These are phyloP conservation scores for Metschnikowia borealis DNA, from an alignment of 805 yeast genomes.

Conservation along the genomic window DNA sequence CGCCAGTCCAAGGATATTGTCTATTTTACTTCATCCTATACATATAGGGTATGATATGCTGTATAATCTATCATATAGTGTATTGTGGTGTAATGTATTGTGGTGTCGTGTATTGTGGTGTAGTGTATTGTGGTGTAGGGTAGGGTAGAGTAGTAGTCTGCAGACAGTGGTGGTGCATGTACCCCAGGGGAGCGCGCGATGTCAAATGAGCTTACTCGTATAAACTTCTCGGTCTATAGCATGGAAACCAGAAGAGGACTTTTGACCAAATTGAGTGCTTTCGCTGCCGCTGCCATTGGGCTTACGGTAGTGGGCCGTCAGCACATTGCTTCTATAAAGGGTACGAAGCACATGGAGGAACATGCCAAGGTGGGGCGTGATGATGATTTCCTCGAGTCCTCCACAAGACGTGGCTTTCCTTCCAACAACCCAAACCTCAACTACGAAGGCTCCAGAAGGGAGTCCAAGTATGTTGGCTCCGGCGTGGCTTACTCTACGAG, in stretches of 20 bases:
- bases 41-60: too few species aligned
- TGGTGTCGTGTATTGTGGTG: too few species aligned
- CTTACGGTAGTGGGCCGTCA: slow-evolving; percentile 33
- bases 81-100: too few species aligned
- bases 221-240: neutral
- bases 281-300: slow-evolving; percentile 28
- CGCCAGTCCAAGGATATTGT: too few species aligned
- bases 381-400: slow-evolving; percentile 26
- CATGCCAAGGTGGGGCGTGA: slow-evolving; percentile 31
- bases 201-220: neutral
- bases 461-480: slow-evolving; percentile 65
- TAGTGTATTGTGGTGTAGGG: too few species aligned
- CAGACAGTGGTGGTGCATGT: too few species aligned
- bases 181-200: neutral
- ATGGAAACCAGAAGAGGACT: slow-evolving; percentile 39
- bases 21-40: too few species aligned
- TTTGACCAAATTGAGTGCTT: slow-evolving; percentile 31
- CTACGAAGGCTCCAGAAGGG: slow-evolving; percentile 39
- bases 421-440: slow-evolving; percentile 27
- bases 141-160: too few species aligned
- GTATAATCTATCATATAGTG: too few species aligned
- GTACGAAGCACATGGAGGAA: slow-evolving; percentile 31
- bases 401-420: slow-evolving; percentile 55
- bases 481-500: slow-evolving; percentile 59
- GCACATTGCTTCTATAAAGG: slow-evolving; percentile 32